These are phyloP conservation scores for Peterozyma xylosa DNA, from an alignment of 805 yeast genomes.

Conservation along the genomic window DNA sequence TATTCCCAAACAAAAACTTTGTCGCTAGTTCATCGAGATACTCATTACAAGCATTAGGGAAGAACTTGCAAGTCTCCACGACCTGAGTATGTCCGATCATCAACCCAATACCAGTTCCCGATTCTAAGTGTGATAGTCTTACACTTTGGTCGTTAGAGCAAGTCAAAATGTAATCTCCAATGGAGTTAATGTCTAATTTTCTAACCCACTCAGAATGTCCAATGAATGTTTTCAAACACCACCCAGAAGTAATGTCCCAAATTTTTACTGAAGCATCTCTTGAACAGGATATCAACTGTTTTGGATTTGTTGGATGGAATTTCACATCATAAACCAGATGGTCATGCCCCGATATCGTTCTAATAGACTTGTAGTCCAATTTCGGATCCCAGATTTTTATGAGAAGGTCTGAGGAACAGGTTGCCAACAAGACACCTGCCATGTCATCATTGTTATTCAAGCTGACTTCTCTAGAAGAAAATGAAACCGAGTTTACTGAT, in stretches of 20 bases:
- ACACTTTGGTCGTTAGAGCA: conserved; percentile 77
- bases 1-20: conserved; percentile 11
- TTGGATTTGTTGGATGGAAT: conserved; percentile 40
- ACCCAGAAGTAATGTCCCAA: conserved; percentile 67
- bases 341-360: conserved; percentile 78
- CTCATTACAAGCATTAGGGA: conserved; percentile 45
- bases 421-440: conserved; percentile 30
- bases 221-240: conserved; percentile 54
- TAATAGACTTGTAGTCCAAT: conserved; percentile 38
- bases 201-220: conserved; percentile 92
- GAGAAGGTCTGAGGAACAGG: conserved; percentile 44
- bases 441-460: conserved; percentile 4
- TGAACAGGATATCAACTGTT: conserved; percentile 50
- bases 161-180: conserved; percentile 55
- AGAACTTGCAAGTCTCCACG: conserved; percentile 61
- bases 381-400: conserved; percentile 68
- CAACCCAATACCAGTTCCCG: conserved; percentile 61
- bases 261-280: conserved; percentile 53
- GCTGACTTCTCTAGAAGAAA: conserved; percentile 38
- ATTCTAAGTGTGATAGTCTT: conserved; percentile 53
- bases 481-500: conserved; percentile 48
- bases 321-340: conserved; percentile 68
- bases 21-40: conserved; percentile 38
- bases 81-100: conserved; percentile 80
- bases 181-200: conserved; percentile 38